Conservation (phyloP, 768 basidiomycete genomes). For the Lentinula guzmanii region DNA sequence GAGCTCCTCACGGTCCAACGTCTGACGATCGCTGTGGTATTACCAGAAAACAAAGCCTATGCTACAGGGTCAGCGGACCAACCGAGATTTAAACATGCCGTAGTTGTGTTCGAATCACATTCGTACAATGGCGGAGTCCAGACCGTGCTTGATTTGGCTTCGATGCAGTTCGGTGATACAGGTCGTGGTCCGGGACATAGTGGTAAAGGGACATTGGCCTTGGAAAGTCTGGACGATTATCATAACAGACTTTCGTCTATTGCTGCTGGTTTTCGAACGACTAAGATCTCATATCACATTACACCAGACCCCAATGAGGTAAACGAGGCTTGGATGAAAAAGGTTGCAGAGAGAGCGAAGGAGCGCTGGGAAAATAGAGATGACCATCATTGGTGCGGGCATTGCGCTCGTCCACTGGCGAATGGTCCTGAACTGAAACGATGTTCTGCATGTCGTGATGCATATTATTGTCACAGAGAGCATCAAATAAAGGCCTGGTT, state of each 20-base stretch:
- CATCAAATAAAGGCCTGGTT: conserved; percentile 15
- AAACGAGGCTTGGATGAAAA: conserved; percentile 8
- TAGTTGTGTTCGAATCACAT: conserved; percentile 7
- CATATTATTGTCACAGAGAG: conserved; percentile 11
- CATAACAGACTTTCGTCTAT: conserved; percentile 4
- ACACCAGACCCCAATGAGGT: background rate
- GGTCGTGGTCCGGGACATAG: conserved; percentile 11
- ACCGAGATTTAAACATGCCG: conserved; percentile 12
- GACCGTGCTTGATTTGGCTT: conserved; percentile 11
- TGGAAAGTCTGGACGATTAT: conserved; percentile 12
- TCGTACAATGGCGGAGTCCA: background rate
- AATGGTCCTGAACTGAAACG: background rate
- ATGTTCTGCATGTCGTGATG: conserved; percentile 10
- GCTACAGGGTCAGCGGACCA: conserved; percentile 7
- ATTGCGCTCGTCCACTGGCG: conserved; percentile 10
- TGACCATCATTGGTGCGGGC: conserved; percentile 13
- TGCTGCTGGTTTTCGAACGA: background rate
- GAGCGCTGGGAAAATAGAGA: conserved; percentile 8
- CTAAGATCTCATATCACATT: background rate
- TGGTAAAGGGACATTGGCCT: conserved; percentile 8
- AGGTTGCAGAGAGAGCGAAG: conserved; percentile 12
- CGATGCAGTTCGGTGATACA: conserved; percentile 17
- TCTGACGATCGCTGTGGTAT: conserved; percentile 5
- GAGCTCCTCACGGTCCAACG: conserved; percentile 5
- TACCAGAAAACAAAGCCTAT: conserved; percentile 2